Conservation (phyloP, 169 alveolate species). For the Amoebophrya sp. region DNA sequence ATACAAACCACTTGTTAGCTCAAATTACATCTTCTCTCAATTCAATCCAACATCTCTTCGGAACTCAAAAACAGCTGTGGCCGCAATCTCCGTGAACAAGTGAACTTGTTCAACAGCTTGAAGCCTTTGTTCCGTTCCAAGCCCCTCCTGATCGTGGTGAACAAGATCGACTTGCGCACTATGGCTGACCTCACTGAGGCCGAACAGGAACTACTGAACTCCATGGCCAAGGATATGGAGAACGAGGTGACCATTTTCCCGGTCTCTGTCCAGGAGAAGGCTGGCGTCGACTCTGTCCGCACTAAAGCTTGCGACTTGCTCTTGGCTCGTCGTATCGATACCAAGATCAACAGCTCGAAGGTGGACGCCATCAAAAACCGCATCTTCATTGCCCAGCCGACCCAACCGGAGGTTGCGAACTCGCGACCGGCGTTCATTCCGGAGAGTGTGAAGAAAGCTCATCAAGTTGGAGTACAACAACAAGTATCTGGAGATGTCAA, state of each 20-base stretch:
- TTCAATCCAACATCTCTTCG: no score
- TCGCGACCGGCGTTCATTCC: slow-evolving; percentile 73
- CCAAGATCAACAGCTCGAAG: slow-evolving; percentile 47
- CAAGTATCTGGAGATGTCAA: no score
- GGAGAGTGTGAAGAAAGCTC: slow-evolving; percentile 59
- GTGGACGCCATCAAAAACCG: slow-evolving; percentile 31
- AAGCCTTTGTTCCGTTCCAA: slow-evolving; percentile 88
- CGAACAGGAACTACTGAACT: slow-evolving; percentile 64
- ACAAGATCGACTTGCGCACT: slow-evolving; percentile 85
- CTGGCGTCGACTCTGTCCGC: neutral
- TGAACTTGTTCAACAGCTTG: slow-evolving; percentile 82
- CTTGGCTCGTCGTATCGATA: slow-evolving; percentile 56
- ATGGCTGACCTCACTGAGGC: slow-evolving; percentile 67
- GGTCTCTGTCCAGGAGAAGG: neutral
- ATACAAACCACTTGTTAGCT: no score
- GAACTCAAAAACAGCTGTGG: slow-evolving; percentile 97
- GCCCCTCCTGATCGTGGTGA: slow-evolving; percentile 87
- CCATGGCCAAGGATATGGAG: slow-evolving; percentile 54
- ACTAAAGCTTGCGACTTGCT: slow-evolving; percentile 70
- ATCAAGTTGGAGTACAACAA: neutral
- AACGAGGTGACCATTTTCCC: slow-evolving; percentile 42
- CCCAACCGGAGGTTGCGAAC: neutral
- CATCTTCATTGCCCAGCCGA: slow-evolving; percentile 18
- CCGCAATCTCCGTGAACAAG: slow-evolving; percentile 83
- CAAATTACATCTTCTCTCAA: no score